Conservation (phyloP, 2,329 filamentous ascomycete species). For the Teratosphaeria viscida region DNA sequence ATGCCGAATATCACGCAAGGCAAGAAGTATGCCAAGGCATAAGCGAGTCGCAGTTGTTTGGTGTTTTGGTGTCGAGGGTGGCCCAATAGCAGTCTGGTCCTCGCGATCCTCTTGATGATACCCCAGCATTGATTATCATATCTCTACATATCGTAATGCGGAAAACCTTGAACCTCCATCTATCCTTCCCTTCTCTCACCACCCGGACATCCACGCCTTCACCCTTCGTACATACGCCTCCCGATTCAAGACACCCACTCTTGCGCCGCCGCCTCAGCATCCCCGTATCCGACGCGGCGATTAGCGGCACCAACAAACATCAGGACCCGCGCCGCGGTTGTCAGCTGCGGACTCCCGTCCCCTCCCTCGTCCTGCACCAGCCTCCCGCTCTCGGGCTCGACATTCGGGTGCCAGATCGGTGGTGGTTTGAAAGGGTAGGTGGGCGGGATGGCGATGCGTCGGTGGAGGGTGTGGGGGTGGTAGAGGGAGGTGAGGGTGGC, state of each 20-base stretch:
- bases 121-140: background rate
- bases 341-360: background rate
- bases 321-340: background rate
- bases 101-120: background rate
- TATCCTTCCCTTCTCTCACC: background rate
- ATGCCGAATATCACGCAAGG: constrained; percentile 19
- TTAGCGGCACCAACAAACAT: background rate
- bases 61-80: background rate
- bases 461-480: background rate
- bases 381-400: background rate
- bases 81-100: background rate
- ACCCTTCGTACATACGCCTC: background rate
- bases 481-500: background rate
- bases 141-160: background rate
- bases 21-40: constrained; percentile 19
- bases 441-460: background rate
- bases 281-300: background rate
- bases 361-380: background rate
- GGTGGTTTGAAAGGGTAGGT: background rate
- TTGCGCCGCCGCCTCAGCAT: background rate
- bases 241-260: background rate
- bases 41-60: background rate
- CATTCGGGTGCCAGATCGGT: background rate
- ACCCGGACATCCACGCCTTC: background rate
- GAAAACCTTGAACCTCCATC: background rate